Conservation (phyloP, 192 early-diverging fungal genomes). For the Powellomyces hirtus region DNA sequence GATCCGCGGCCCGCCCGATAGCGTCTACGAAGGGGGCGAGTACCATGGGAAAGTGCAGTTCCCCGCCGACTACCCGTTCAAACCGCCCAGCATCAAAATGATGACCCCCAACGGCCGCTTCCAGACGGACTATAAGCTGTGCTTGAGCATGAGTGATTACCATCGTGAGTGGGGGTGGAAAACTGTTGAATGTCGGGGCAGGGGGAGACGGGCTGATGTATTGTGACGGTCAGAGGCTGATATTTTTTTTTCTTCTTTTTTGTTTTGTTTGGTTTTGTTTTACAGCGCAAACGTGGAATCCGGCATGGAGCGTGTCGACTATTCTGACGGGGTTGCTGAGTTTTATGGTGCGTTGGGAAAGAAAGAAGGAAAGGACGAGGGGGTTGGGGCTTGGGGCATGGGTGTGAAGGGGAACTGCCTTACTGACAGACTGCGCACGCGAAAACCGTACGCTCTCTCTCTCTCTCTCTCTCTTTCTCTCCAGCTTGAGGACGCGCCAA, state of each 20-base stretch:
- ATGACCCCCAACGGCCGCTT: constrained; percentile 73
- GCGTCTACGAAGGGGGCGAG: constrained; percentile 86
- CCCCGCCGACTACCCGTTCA: constrained; percentile 95
- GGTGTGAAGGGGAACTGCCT: no score
- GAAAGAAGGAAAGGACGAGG: no score
- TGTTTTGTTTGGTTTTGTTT: not conserved
- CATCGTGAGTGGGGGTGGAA: constrained; percentile 29
- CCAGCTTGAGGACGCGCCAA: constrained; percentile 74
- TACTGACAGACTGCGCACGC: no score
- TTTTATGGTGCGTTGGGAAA: constrained; percentile 80
- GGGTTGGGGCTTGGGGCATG: no score
- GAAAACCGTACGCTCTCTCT: no score
- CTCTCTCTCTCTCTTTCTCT: no score
- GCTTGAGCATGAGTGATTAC: constrained; percentile 96
- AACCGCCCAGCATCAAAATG: constrained; percentile 54
- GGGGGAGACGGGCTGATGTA: not conserved
- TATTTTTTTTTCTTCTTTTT: not conserved
- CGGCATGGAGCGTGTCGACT: constrained; percentile 94
- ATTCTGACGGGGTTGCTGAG: constrained; percentile 93
- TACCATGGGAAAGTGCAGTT: constrained; percentile 94
- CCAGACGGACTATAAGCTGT: constrained; percentile 86
- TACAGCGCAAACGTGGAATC: constrained; percentile 79
- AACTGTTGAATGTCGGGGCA: not conserved
- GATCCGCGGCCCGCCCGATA: constrained; percentile 92
- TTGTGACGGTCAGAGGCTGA: not conserved